Percentiles rank a stretch among this genome's conserved stretches.
Evolutionary conservation across 148 eudicot genomes (phyloP).

Genomic region (Heliosperma pusillum): DNA sequence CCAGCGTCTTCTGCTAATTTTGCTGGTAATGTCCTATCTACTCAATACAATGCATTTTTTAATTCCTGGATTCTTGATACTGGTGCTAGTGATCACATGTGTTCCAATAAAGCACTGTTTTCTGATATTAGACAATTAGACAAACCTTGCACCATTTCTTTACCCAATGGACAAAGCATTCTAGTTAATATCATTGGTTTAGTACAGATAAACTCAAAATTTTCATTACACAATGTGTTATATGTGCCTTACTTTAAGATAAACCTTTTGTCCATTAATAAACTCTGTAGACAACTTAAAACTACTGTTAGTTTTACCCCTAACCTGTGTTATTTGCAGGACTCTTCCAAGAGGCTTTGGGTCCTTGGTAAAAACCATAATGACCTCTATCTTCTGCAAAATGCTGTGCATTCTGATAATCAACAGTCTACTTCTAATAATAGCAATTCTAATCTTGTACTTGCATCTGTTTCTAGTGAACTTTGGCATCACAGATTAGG

Average conservation of each 20-base stretch:
- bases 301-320: background rate
- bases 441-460: background rate
- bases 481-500: background rate
- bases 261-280: background rate
- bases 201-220: background rate
- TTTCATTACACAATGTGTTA: too few relatives aligned
- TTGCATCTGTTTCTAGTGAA: background rate
- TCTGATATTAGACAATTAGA: background rate
- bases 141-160: background rate
- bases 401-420: background rate
- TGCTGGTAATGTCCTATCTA: background rate
- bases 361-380: too few relatives aligned
- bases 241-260: background rate
- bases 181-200: background rate
- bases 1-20: background rate
- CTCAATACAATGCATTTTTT: background rate
- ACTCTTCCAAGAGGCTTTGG: too few relatives aligned
- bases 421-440: background rate
- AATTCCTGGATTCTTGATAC: background rate
- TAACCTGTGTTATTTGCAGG: background rate
- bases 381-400: background rate
- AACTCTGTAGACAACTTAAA: background rate
- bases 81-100: conserved; percentile 1
- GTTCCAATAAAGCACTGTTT: background rate
- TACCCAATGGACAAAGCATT: background rate